Conservation (phyloP, 1,284 basidiomycete species). For the Rhodotorula sp. region DNA sequence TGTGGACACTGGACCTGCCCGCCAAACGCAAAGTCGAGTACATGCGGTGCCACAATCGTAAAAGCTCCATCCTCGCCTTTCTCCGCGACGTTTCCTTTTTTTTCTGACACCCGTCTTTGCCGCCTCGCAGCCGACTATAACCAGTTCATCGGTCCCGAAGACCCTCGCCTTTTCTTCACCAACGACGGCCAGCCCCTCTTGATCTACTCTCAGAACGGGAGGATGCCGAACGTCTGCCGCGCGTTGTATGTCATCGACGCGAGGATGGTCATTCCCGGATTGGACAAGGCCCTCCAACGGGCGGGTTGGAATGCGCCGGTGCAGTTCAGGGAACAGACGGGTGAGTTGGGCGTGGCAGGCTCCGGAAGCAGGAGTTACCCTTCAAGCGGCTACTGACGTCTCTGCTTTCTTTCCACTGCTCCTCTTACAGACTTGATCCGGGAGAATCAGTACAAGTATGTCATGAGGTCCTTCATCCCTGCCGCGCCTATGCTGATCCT, state of each 20-base stretch:
- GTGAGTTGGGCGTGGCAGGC: slow-evolving; percentile 4
- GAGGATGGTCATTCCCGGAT: slow-evolving; percentile 27
- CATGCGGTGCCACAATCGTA: slow-evolving; percentile 21
- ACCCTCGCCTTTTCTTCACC: slow-evolving; percentile 35
- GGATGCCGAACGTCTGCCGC: slow-evolving; percentile 29
- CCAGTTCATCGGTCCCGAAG: slow-evolving; percentile 34
- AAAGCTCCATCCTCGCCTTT: neutral
- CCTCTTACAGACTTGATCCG: slow-evolving; percentile 23
- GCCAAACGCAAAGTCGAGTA: slow-evolving; percentile 32
- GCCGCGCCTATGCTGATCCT: neutral
- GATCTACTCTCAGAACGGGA: slow-evolving; percentile 28
- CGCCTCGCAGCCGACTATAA: slow-evolving; percentile 2
- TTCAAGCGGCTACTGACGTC: no score
- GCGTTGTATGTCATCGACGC: slow-evolving; percentile 35
- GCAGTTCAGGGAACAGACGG: slow-evolving; percentile 31
- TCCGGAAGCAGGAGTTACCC: no score
- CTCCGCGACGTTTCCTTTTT: neutral
- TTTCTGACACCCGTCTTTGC: neutral
- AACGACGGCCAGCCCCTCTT: slow-evolving; percentile 32
- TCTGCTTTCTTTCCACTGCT: no score
- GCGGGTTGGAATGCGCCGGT: slow-evolving; percentile 31
- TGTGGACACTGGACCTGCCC: slow-evolving; percentile 32
- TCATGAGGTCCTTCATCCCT: neutral
- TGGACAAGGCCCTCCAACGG: slow-evolving; percentile 25
- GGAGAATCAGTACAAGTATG: slow-evolving; percentile 13